Percentiles rank a stretch among this genome's conserved stretches.
Conservation (phyloP, 352 stramenopile species). For the Pythium aphanidermatum region DNA sequence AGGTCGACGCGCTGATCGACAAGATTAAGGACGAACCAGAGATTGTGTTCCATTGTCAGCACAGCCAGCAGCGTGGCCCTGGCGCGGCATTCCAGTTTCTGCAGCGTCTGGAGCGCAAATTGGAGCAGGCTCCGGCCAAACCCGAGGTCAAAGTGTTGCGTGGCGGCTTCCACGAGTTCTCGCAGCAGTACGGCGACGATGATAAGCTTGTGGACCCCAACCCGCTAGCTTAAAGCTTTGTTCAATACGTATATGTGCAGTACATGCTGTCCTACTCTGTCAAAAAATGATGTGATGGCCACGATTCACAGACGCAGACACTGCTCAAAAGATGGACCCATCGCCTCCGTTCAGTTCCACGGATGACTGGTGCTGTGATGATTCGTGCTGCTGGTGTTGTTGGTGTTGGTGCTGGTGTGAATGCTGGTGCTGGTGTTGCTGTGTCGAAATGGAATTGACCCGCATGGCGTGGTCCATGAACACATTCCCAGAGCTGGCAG, state of each 20-base stretch:
- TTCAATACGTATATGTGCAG: too few species aligned
- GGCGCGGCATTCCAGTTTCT: constrained; percentile 13
- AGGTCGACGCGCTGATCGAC: constrained; percentile 13
- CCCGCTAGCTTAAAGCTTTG: constrained; percentile 1
- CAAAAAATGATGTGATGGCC: too few species aligned
- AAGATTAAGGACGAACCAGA: constrained; percentile 15
- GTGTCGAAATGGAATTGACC: not conserved
- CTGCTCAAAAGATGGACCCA: constrained; percentile 10
- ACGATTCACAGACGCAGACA: too few species aligned
- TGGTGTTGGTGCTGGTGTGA: constrained; percentile 3
- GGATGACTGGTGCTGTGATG: too few species aligned
- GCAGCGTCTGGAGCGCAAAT: constrained; percentile 5
- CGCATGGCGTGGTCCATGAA: constrained; percentile 11
- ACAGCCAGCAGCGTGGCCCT: constrained; percentile 16
- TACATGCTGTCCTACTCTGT: too few species aligned
- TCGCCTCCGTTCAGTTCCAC: constrained; percentile 12
- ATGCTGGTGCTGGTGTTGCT: not conserved
- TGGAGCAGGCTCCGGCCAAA: not conserved
- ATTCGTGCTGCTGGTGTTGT: not conserved
- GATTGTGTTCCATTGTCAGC: constrained; percentile 18
- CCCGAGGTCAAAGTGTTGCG: constrained; percentile 13
- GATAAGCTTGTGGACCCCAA: constrained; percentile 6
- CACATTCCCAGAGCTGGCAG: not conserved
- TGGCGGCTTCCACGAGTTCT: constrained; percentile 15
- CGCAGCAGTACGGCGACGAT: constrained; percentile 10